phyloP scores from a whole-genome alignment of 2,329 filamentous ascomycete species.

The Monosporascus sp. region DNA sequence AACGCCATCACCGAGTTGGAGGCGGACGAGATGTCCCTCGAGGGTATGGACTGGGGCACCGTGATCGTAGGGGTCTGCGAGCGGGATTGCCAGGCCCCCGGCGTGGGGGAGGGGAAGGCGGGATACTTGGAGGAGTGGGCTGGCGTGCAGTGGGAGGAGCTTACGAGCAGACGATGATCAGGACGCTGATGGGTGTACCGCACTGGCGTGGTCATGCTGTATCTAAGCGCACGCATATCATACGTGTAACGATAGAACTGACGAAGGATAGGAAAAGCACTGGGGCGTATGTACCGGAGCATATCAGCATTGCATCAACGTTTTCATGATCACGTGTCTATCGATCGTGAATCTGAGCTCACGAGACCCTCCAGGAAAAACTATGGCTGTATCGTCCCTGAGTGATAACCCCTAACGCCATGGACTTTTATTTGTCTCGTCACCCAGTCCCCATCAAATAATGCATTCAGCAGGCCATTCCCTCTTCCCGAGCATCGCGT shows the following conservation, averaged over 20 bases:
- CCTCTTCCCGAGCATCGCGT: neutral
- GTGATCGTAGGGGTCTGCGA: slow-evolving; percentile 82
- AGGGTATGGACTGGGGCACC: slow-evolving; percentile 99
- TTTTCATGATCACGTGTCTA: neutral
- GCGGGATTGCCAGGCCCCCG: slow-evolving; percentile 65
- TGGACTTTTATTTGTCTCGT: slow-evolving; percentile 6
- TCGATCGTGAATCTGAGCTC: neutral
- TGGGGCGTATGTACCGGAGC: neutral
- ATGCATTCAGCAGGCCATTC: neutral
- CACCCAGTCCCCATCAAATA: slow-evolving; percentile 18
- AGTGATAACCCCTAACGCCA: slow-evolving; percentile 11
- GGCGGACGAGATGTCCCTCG: slow-evolving; percentile 61
- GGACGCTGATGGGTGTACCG: neutral
- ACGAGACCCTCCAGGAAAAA: neutral
- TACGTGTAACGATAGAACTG: neutral
- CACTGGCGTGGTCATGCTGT: neutral
- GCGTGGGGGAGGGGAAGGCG: slow-evolving; percentile 54
- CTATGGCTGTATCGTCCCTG: neutral
- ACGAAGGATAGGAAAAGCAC: neutral
- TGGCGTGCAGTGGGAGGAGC: slow-evolving; percentile 97
- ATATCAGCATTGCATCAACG: neutral
- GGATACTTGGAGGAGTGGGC: slow-evolving; percentile 92
- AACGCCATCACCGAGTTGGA: slow-evolving; percentile 88
- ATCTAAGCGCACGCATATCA: neutral
- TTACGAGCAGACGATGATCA: slow-evolving; percentile 24